Conservation (phyloP, 108 stramenopile genomes). For the Skeletonema marinoi region DNA sequence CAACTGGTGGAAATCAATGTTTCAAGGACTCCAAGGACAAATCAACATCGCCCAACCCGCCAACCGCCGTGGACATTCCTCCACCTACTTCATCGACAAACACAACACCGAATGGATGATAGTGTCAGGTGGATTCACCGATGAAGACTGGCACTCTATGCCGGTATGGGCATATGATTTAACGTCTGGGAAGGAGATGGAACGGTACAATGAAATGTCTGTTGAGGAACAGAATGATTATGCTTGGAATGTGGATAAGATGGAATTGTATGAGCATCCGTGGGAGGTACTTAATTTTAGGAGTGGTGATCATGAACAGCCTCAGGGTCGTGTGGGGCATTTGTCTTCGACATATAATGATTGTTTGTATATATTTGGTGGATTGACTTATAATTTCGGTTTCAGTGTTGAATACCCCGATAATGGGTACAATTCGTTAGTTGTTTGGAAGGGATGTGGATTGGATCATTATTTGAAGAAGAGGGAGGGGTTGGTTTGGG, state of each 20-base stretch:
- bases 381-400: conserved; percentile 29
- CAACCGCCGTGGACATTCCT: conserved; percentile 28
- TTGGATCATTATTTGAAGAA: conserved; percentile 16
- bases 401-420: conserved; percentile 27
- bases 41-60: background rate
- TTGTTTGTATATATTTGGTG: conserved; percentile 51
- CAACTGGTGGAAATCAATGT: background rate
- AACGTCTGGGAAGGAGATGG: background rate
- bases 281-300: conserved; percentile 3
- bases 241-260: background rate
- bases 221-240: background rate
- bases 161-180: conserved; percentile 55
- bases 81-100: conserved; percentile 12
- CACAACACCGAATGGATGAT: conserved; percentile 42
- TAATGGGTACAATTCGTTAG: conserved; percentile 13
- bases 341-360: conserved; percentile 32
- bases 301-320: background rate
- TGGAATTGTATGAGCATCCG: background rate
- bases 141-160: conserved; percentile 42
- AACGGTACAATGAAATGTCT: background rate
- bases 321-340: conserved; percentile 46
- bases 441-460: conserved; percentile 36
- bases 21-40: background rate
- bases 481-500: conserved; percentile 26
- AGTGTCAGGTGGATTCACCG: conserved; percentile 50